phyloP scores from a whole-genome alignment of 306 rosid species.

The Corylus americana region DNA sequence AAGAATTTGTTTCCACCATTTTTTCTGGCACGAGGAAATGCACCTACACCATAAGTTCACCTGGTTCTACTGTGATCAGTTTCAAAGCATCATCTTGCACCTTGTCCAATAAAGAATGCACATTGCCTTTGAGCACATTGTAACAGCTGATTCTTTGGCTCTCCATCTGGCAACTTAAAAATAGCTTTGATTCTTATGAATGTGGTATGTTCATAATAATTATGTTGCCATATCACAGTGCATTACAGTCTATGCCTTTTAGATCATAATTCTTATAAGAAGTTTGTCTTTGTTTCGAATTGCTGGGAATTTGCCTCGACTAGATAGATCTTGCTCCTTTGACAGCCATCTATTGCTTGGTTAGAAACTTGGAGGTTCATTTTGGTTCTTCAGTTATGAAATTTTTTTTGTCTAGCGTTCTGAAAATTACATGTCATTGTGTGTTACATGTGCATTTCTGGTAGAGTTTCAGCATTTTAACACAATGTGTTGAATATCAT shows the following conservation, averaged over 20 bases:
- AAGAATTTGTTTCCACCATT: background rate
- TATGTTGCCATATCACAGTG: background rate
- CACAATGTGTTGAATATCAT: background rate
- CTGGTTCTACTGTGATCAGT: background rate
- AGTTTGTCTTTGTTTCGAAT: background rate
- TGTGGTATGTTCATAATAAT: background rate
- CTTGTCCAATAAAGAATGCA: background rate
- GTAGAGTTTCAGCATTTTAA: background rate
- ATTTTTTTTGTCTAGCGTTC: background rate
- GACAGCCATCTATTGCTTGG: background rate
- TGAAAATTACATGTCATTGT: background rate
- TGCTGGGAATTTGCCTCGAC: slow-evolving; percentile 3
- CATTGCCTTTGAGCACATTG: background rate
- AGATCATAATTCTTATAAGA: background rate
- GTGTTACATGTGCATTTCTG: background rate
- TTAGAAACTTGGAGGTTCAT: background rate
- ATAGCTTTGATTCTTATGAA: background rate
- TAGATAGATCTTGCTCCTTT: background rate
- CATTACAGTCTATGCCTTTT: background rate
- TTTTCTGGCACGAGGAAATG: background rate
- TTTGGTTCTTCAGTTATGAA: background rate
- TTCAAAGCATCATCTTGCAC: background rate
- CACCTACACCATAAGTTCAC: background rate
- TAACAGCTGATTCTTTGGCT: background rate
- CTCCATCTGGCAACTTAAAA: background rate